A percentile compares a stretch with the other conserved stretches of the same genome.
phyloP scores from a whole-genome alignment of 179 eudicot genomes.

The Sideroxylon spinosum region DNA sequence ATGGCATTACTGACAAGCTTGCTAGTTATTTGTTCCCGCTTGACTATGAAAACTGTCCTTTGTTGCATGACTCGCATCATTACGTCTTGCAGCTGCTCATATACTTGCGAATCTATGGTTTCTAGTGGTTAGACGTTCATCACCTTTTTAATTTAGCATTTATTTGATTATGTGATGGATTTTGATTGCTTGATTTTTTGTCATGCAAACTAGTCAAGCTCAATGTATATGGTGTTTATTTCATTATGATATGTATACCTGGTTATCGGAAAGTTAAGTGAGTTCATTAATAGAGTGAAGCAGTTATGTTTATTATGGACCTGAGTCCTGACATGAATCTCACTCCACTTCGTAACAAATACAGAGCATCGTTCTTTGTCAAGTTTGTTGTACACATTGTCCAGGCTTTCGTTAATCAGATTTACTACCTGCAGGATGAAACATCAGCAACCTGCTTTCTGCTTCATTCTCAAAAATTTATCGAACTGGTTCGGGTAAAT shows the following conservation, averaged over 20 bases:
- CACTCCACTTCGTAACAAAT: background rate
- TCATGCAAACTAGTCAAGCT: background rate
- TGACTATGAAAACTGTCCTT: background rate
- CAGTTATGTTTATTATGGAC: conserved; percentile 2
- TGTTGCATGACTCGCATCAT: background rate
- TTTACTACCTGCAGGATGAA: conserved; percentile 58
- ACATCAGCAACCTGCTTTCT: conserved; percentile 75
- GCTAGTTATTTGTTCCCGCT: background rate
- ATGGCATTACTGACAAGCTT: background rate
- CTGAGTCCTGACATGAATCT: background rate
- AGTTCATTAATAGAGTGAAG: background rate
- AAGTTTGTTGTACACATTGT: background rate
- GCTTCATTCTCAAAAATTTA: conserved; percentile 85
- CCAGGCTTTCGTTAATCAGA: conserved; percentile 5
- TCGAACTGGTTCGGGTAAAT: conserved; percentile 88
- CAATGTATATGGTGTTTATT: background rate
- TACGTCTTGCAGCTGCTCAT: background rate
- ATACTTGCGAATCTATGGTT: background rate
- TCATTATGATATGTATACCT: background rate
- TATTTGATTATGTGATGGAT: background rate
- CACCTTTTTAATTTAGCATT: background rate
- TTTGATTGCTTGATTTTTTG: background rate
- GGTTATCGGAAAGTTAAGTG: background rate
- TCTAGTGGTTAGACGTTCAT: no score
- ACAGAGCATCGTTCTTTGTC: background rate